A percentile compares a stretch with the other conserved stretches of the same genome.
These are phyloP conservation scores for Aspergillus sclerotioniger DNA, from an alignment of 495 filamentous ascomycete genomes.

Conservation along the genomic window DNA sequence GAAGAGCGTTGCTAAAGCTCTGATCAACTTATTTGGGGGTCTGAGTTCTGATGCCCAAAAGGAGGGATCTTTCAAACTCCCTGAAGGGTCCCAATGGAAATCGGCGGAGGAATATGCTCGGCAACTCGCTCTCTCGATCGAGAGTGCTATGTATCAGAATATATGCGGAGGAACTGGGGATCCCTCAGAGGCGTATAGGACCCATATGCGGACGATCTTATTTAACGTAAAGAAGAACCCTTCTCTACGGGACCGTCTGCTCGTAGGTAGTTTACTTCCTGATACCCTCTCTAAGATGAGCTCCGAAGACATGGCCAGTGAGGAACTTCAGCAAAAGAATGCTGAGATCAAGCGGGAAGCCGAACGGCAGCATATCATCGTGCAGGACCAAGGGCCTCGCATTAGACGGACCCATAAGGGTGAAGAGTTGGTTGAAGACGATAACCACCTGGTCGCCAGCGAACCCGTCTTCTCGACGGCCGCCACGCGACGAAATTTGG, in stretches of 20 bases:
- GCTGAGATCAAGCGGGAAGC: slow-evolving; percentile 72
- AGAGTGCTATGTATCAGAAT: slow-evolving; percentile 64
- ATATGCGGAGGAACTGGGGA: slow-evolving; percentile 50
- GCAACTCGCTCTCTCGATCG: slow-evolving; percentile 66
- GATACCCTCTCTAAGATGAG: slow-evolving; percentile 78
- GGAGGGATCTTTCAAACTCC: slow-evolving; percentile 49
- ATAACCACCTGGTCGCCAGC: slow-evolving; percentile 41
- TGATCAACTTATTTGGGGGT: slow-evolving; percentile 55
- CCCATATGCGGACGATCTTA: slow-evolving; percentile 61
- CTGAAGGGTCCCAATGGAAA: slow-evolving; percentile 51
- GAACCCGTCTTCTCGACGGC: slow-evolving; percentile 51
- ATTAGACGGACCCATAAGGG: slow-evolving; percentile 93
- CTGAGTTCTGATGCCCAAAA: slow-evolving; percentile 51
- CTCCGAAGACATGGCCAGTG: slow-evolving; percentile 82
- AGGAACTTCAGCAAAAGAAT: slow-evolving; percentile 78
- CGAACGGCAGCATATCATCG: slow-evolving; percentile 83
- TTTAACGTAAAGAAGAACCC: slow-evolving; percentile 86
- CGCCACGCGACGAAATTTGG: slow-evolving; percentile 34
- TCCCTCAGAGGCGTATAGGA: slow-evolving; percentile 51
- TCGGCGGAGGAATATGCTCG: slow-evolving; percentile 51
- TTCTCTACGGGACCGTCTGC: slow-evolving; percentile 71
- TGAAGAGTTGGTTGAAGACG: slow-evolving; percentile 82
- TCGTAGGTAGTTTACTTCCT: slow-evolving; percentile 66
- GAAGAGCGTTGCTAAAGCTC: slow-evolving; percentile 46
- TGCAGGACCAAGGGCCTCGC: slow-evolving; percentile 78